Evolutionary conservation across 768 basidiomycete genomes (phyloP).

Genomic region (Rhodotorula sphaerocarpa): DNA sequence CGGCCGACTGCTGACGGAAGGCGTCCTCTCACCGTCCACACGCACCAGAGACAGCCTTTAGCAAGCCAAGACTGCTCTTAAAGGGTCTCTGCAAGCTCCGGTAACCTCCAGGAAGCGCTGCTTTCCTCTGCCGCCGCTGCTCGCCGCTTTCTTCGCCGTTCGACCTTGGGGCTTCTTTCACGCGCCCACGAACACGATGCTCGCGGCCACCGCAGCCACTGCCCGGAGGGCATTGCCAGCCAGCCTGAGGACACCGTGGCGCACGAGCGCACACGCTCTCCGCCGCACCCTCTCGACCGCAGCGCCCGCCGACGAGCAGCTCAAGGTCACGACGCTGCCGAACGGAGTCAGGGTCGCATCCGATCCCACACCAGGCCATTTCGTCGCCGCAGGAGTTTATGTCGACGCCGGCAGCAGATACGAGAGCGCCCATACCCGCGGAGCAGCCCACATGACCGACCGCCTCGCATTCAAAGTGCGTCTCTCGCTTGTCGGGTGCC

Average conservation of each 20-base stretch:
- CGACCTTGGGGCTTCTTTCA: too few species aligned
- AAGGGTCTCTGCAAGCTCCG: too few species aligned
- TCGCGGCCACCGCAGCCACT: too few species aligned
- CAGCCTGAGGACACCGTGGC: conserved; percentile 1
- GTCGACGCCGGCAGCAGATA: conserved; percentile 88
- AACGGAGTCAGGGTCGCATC: conserved; percentile 90
- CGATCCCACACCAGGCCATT: conserved; percentile 82
- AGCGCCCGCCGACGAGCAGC: background rate
- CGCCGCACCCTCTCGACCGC: conserved; percentile 1
- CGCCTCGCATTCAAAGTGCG: conserved; percentile 91
- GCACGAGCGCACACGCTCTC: background rate
- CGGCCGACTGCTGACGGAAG: too few species aligned
- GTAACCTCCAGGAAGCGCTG: too few species aligned
- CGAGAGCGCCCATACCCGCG: conserved; percentile 63
- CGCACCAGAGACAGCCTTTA: too few species aligned
- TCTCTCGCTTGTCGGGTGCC: background rate
- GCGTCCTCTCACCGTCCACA: too few species aligned
- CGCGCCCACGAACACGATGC: too few species aligned
- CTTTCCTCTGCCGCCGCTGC: too few species aligned
- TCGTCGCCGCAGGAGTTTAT: conserved; percentile 85
- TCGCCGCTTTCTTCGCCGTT: too few species aligned
- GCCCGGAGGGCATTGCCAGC: too few species aligned
- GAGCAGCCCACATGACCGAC: conserved; percentile 85
- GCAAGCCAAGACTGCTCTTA: too few species aligned
- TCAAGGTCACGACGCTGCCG: conserved; percentile 65